Evolutionary conservation across 2,329 filamentous ascomycete genomes (phyloP).

Genomic region (Phialocephala subalpina): DNA sequence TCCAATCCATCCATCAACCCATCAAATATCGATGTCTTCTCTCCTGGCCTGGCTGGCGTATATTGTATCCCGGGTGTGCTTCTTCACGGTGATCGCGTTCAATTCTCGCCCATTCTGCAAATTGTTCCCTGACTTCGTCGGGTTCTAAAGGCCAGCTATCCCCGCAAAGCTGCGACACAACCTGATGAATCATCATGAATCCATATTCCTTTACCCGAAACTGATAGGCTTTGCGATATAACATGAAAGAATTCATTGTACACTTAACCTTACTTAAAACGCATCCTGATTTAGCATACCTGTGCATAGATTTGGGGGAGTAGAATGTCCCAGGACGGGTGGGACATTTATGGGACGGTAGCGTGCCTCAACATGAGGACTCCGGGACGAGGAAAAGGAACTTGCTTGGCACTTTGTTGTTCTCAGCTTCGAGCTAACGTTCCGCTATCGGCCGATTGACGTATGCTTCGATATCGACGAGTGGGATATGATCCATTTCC

Average conservation of each 20-base stretch:
- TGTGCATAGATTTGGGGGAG: no score
- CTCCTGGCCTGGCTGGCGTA: not conserved
- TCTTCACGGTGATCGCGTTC: not conserved
- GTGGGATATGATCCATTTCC: not conserved
- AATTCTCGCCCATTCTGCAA: not conserved
- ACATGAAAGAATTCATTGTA: not conserved
- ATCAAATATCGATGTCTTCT: not conserved
- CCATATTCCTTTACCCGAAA: not conserved
- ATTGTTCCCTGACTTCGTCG: not conserved
- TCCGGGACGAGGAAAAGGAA: no score
- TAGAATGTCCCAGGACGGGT: no score
- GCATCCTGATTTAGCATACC: no score
- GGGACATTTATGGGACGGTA: no score
- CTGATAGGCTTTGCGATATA: not conserved
- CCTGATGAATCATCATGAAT: not conserved
- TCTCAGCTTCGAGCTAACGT: not conserved
- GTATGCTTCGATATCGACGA: not conserved
- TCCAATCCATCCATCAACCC: not conserved
- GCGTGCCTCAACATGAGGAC: no score
- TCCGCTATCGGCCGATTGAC: not conserved
- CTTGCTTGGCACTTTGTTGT: not conserved
- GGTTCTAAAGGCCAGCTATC: not conserved
- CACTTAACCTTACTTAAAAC: no score
- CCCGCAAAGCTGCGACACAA: not conserved
- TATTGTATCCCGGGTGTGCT: not conserved